Evolutionary conservation across 1,284 basidiomycete species (phyloP), one percentile per base, ranked within the genome.

Genomic region (Athelia psychrophila): DNA sequence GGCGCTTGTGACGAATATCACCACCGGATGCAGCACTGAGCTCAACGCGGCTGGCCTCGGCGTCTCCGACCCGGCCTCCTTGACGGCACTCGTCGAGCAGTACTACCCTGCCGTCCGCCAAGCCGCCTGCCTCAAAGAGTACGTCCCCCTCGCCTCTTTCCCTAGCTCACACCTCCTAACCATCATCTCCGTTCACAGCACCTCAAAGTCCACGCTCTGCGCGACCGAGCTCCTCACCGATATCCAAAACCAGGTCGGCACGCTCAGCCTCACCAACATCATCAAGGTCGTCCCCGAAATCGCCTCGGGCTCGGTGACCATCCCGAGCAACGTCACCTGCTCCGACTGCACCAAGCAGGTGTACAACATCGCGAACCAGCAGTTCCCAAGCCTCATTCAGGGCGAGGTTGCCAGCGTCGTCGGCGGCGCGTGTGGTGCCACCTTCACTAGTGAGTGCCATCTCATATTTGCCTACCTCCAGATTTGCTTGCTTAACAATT

Each of bases 101-200:
- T 78, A 12, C 70, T 87, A 84, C 66, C 78, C 81, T 10, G 67
- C 76, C 15, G 68, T 72, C 24, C 74, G 84, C 53, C 58, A 79
- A 57, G 59, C 79, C 18, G 68, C 65, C 9, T 84, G 84, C 62
- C 66, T 86, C 59, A 71, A 78, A 55, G 79, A 84, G 82, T 86
- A 56, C 60, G 81, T 72, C 16, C 38, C 24, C 45, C 13, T 4
- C 19, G 18, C 20, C 40, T 8, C 10, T 47, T n/a, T 18, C 44
- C 19, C n/a, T 10, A 40, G 15, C 15, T 20, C 20, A 51, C 15
- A 42, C 22, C 42, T 48, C 36, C n/a, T n/a, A n/a, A 40, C 24
- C 13, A 48, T 40, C n/a, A 44, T 52, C 2, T 45, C 23, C 36
- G 30, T 53, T 32, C 56, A 54, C 55, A 74, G 72, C 61, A 72